Evolutionary conservation across 306 rosid genomes (phyloP).

Genomic region (Prunus dulcis): DNA sequence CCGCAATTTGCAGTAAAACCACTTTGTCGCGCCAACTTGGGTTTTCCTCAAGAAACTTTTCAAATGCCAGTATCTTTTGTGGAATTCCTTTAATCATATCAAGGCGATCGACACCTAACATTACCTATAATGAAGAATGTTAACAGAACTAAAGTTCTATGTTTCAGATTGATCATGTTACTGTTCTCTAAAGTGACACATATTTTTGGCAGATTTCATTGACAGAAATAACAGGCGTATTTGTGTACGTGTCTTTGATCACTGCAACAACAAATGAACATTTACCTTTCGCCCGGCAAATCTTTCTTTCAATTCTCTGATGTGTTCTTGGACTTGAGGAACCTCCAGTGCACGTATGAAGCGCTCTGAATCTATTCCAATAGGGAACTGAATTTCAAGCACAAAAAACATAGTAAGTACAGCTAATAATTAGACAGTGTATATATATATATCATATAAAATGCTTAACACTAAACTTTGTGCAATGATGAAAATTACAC

Average conservation of each 20-base stretch:
- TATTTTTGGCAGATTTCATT: background rate
- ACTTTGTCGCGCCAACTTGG: constrained; percentile 70
- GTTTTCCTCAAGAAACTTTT: constrained; percentile 85
- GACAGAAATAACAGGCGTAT: background rate
- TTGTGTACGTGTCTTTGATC: background rate
- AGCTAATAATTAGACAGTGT: constrained; percentile 2
- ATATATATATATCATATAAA: background rate
- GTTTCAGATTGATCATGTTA: background rate
- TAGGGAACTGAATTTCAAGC: constrained; percentile 68
- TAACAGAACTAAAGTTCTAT: background rate
- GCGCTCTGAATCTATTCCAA: constrained; percentile 82
- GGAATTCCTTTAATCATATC: constrained; percentile 98
- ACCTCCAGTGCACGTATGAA: constrained; percentile 69
- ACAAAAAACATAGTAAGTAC: constrained; percentile 23
- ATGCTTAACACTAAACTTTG: background rate
- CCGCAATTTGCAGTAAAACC: constrained; percentile 91
- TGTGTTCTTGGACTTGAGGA: constrained; percentile 46
- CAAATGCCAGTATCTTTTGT: constrained; percentile 89
- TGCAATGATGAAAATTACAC: constrained; percentile 10
- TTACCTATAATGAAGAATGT: constrained; percentile 48
- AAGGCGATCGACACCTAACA: constrained; percentile 94
- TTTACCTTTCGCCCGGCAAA: constrained; percentile 79
- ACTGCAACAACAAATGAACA: constrained; percentile 16
- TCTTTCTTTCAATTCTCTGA: constrained; percentile 70
- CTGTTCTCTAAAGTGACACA: background rate